phyloP scores from a whole-genome alignment of 805 yeast species.

The Candida pseudofarinosa region DNA sequence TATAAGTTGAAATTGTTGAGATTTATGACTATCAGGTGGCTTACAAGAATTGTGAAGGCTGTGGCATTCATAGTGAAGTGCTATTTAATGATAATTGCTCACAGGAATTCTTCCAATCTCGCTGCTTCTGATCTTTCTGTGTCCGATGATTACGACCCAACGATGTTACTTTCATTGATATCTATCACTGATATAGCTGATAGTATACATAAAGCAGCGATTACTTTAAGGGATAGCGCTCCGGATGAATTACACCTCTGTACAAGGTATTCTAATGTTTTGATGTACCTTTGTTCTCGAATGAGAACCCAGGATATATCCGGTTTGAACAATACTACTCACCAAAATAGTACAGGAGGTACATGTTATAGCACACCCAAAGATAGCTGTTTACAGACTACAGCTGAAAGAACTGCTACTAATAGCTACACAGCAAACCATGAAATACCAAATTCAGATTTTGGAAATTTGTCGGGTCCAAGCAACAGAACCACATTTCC shows the following conservation, averaged over 20 bases:
- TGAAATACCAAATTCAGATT: neutral
- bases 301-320: slow-evolving; percentile 43
- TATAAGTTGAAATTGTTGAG: slow-evolving; percentile 59
- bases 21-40: slow-evolving; percentile 92
- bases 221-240: slow-evolving; percentile 71
- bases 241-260: slow-evolving; percentile 88
- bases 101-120: slow-evolving; percentile 23
- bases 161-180: slow-evolving; percentile 57
- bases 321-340: neutral
- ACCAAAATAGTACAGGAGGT: neutral
- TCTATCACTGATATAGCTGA: slow-evolving; percentile 68
- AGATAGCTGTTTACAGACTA: neutral
- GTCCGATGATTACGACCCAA: slow-evolving; percentile 36
- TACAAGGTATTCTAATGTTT: slow-evolving; percentile 70
- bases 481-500: neutral
- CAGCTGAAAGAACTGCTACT: neutral
- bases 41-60: slow-evolving; percentile 78
- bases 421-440: neutral
- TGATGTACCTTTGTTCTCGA: slow-evolving; percentile 73
- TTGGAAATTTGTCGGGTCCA: neutral
- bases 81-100: slow-evolving; percentile 59
- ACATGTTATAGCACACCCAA: neutral
- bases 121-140: slow-evolving; percentile 9
- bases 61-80: slow-evolving; percentile 89
- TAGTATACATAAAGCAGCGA: slow-evolving; percentile 67